Evolutionary conservation across 352 stramenopile species (phyloP), one percentile per base, ranked within the genome.

Genomic region (Globisporangium carolinianum): DNA sequence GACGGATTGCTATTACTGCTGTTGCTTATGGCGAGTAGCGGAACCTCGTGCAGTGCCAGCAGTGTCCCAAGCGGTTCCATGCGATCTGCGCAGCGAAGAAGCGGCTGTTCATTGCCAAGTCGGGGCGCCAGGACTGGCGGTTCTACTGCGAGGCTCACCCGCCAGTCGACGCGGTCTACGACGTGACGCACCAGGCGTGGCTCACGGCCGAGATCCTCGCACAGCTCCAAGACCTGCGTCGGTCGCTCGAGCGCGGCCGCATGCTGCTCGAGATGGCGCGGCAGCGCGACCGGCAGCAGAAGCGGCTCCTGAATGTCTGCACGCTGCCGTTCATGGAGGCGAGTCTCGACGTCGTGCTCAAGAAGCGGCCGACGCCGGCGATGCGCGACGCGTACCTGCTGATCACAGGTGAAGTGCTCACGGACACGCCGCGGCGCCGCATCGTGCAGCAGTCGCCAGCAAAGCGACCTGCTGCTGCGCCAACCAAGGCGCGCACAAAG

Each of bases 201-300:
- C 76, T 94, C 49, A 95, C 80, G 0, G 65, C 75, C 8, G 81
- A 92, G 50, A 89, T 87, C 39, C 52, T 94, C 15, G 67, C 66
- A 8, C 82, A 93, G 38, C 63, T 95, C 36, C 78, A 87, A 53
- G 79, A 93, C 51, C 62, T 95, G 9, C 72, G 86, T 17, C 75
- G 74, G n/a, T 84, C 82, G 0, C 67, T 93, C 10, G 86, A 95
- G 53, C 83, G 86, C 46, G 83, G 82, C 8, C 70, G 86, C 8
- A 91, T 95, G 83, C 73, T 95, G 46, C 58, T 94, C 0, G 83
- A 95, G 56, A 91, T 95, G 86, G 71, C 75, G 6, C 78, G 83
- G 8, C 86, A 94, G 53, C 83, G 86, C 42, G 86, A 95, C 63
- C 77, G 84, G n/a, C 82, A 88, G 58, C 84, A 90, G 37, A 94